These are phyloP conservation scores for Cantharellus anzutake DNA, from an alignment of 768 basidiomycete genomes.

Conservation along the genomic window DNA sequence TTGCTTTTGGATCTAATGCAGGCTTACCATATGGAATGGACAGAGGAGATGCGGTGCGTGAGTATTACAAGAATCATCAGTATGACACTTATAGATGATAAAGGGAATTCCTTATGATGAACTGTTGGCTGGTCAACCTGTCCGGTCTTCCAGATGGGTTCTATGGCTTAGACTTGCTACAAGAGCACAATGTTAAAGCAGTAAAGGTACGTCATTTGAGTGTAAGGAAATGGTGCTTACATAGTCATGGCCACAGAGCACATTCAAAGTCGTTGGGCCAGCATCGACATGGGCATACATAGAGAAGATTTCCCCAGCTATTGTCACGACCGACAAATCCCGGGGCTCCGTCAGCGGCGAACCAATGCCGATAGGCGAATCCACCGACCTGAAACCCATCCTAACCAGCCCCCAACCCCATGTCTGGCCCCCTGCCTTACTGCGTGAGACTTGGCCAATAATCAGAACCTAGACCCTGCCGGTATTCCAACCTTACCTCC, in stretches of 20 bases:
- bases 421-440: too few species aligned
- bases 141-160: not conserved
- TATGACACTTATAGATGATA: not conserved
- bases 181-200: not conserved
- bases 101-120: not conserved
- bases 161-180: not conserved
- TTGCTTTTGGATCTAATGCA: not conserved
- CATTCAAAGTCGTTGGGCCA: not conserved
- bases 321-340: too few species aligned
- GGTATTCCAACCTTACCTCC: too few species aligned
- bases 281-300: not conserved
- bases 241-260: not conserved
- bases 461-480: too few species aligned
- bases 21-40: not conserved
- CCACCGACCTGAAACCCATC: too few species aligned
- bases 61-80: not conserved
- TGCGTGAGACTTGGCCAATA: too few species aligned
- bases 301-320: not conserved
- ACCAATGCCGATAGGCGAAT: too few species aligned
- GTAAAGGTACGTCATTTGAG: not conserved
- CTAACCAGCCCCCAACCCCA: too few species aligned
- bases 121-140: not conserved
- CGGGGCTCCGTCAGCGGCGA: too few species aligned
- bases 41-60: not conserved
- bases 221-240: not conserved